Evolutionary conservation across 257 asterid genomes (phyloP).

Genomic region (Voacanga thouarsii): DNA sequence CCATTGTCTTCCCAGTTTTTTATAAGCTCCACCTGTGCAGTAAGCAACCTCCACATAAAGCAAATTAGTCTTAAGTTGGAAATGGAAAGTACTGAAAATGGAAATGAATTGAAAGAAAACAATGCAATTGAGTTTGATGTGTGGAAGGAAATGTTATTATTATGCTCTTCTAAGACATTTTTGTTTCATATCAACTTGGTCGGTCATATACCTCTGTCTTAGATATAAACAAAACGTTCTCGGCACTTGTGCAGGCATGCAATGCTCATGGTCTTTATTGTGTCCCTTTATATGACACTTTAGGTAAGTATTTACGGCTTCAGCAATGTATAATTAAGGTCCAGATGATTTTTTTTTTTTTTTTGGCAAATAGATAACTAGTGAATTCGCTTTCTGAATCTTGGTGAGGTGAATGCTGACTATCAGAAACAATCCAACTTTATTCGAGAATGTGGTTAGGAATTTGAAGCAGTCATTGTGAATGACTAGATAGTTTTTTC

Average conservation of each 20-base stretch:
- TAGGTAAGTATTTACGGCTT: conserved; percentile 40
- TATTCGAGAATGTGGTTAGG: background rate
- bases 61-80: background rate
- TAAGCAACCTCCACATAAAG: background rate
- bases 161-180: background rate
- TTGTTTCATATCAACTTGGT: conserved; percentile 3
- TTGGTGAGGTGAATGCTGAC: background rate
- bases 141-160: background rate
- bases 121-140: background rate
- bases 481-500: background rate
- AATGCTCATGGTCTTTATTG: conserved; percentile 73
- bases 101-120: background rate
- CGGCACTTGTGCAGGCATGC: conserved; percentile 57
- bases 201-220: conserved; percentile 3
- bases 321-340: background rate
- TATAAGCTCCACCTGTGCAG: background rate
- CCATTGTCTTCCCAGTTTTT: background rate
- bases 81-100: background rate
- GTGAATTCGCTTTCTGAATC: background rate
- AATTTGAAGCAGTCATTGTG: background rate
- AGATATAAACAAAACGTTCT: background rate
- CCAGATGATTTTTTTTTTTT: background rate
- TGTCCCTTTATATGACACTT: conserved; percentile 77
- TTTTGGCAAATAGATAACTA: background rate
- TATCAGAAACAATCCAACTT: background rate